These are phyloP conservation scores for Apiospora rasikravindrae DNA, from an alignment of 2,329 filamentous ascomycete species.

Conservation along the genomic window DNA sequence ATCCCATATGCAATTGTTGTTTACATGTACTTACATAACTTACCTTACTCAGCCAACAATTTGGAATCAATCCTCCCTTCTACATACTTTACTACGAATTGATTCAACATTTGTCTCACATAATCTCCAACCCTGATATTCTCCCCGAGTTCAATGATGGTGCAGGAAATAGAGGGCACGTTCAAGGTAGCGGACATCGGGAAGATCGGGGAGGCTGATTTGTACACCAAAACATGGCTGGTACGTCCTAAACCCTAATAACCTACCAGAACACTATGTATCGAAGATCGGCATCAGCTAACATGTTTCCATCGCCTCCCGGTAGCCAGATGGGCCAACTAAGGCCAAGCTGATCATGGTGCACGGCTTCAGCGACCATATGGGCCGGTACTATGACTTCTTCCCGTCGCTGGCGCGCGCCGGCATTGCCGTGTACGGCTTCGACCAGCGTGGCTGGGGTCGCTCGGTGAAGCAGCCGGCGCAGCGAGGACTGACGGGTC, in stretches of 20 bases:
- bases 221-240: constrained; percentile 63
- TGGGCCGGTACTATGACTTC: constrained; percentile 76
- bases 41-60: not conserved
- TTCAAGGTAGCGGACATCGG: constrained; percentile 50
- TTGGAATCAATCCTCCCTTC: not conserved
- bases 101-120: not conserved
- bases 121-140: not conserved
- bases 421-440: constrained; percentile 77
- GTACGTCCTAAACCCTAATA: constrained; percentile 45
- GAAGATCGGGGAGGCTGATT: constrained; percentile 40
- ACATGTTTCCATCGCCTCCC: not conserved
- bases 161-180: constrained; percentile 53
- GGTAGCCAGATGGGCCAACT: constrained; percentile 58
- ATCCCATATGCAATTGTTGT: not conserved
- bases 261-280: not conserved
- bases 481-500: constrained; percentile 75
- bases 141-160: constrained; percentile 38
- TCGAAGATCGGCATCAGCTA: constrained; percentile 10
- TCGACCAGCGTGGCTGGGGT: constrained; percentile 92
- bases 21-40: not conserved
- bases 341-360: constrained; percentile 80
- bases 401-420: constrained; percentile 72
- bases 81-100: not conserved
- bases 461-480: constrained; percentile 66
- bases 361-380: constrained; percentile 89